Evolutionary conservation across 352 stramenopile species (phyloP), one percentile per base, ranked within the genome.

Genomic region (Pythium phragmitis): DNA sequence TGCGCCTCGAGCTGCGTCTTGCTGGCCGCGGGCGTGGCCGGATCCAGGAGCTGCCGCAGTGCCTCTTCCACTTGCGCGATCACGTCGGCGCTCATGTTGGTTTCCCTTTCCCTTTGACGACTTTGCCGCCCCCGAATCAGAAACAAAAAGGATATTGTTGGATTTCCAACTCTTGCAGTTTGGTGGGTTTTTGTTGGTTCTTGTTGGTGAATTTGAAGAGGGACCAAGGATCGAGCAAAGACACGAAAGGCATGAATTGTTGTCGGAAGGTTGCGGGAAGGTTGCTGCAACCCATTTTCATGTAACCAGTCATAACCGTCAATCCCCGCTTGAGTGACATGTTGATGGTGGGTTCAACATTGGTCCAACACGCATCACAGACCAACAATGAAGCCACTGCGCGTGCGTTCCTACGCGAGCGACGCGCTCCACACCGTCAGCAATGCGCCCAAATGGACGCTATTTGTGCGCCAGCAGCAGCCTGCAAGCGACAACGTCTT

Each of bases 61-160:
- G 80, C 82, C 19, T 59, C 73, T 49, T 92, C 83, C 46, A 92
- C 79, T 48, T 89, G 68, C 4, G 79, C 70, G 67, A 91, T 91
- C 58, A 84, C 64, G 33, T 47, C 57, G 47, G 50, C 60, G 48
- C 52, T 69, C 50, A 67, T 60, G 14, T 26, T 57, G 36, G 53
- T 60, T 60, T 26, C 37, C 53, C 45, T 51, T 59, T 33, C 33
- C 26, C 26, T 5, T 30, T 59, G 52, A 17, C 52, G 52, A 48
- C 39, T 36, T n/a, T 36, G 33, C 36, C 8, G 36, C 52, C 6
- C 33, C 21, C 16, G 37, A 13, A 17, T n/a, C 12, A 43, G 21
- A 21, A 21, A 21, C 21, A 21, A 21, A 21, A 21, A 21, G 16
- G 37, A 43, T 43, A 30, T 30, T 30, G 26, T 30, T 30, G 26